Evolutionary conservation across 768 basidiomycete species (phyloP).

Genomic region (Boletus pseudo-olivaceus): DNA sequence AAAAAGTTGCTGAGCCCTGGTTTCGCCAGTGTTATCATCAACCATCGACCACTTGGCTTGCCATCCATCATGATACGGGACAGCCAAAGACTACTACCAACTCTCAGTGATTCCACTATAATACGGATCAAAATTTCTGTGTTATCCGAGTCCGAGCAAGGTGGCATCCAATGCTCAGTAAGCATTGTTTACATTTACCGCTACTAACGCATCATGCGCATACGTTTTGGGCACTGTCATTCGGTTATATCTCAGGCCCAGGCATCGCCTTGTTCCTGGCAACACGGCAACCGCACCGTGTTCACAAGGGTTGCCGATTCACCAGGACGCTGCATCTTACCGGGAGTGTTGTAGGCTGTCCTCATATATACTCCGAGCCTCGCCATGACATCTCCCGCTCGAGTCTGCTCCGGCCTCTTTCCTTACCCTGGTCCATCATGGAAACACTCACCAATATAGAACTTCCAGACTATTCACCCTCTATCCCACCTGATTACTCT

Average conservation of each 20-base stretch:
- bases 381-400: background rate
- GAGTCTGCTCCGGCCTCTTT: conserved; percentile 1
- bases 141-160: background rate
- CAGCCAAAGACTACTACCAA: background rate
- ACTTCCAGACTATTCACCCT: conserved; percentile 53
- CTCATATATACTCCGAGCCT: conserved; percentile 19
- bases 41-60: background rate
- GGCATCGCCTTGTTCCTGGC: conserved; percentile 18
- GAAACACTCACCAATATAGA: conserved; percentile 9
- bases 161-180: background rate
- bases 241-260: background rate
- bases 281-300: conserved; percentile 12
- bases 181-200: background rate
- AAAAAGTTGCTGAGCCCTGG: too few species aligned
- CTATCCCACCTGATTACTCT: conserved; percentile 58
- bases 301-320: background rate
- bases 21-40: too few species aligned
- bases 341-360: conserved; percentile 5
- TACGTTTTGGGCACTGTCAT: conserved; percentile 11
- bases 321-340: conserved; percentile 4
- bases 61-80: background rate
- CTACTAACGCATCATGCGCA: background rate
- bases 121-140: conserved; percentile 7
- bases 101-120: background rate
- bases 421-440: conserved; percentile 7